phyloP scores from a whole-genome alignment of 441 rosid species.

The Erodium moschatum region DNA sequence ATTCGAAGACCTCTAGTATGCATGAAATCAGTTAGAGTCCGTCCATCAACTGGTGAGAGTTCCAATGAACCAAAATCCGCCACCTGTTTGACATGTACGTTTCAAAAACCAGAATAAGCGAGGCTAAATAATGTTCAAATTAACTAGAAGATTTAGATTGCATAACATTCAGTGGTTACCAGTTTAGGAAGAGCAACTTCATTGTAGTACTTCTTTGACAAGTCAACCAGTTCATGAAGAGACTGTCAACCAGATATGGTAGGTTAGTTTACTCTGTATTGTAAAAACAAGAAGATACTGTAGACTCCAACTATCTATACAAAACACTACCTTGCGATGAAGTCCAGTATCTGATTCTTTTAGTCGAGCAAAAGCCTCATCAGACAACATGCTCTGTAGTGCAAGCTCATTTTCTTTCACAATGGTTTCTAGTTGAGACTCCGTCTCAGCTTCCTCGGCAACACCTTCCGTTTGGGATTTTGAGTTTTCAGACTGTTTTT shows the following conservation, averaged over 20 bases:
- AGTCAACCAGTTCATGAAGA: slow-evolving; percentile 59
- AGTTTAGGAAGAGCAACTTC: slow-evolving; percentile 70
- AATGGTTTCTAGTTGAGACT: slow-evolving; percentile 40
- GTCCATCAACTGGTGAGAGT: slow-evolving; percentile 79
- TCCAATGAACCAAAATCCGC: slow-evolving; percentile 85
- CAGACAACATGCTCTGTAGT: slow-evolving; percentile 46
- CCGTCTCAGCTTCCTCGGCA: slow-evolving; percentile 37
- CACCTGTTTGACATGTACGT: slow-evolving; percentile 37
- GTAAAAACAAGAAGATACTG: slow-evolving; percentile 2
- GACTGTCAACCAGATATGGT: slow-evolving; percentile 41
- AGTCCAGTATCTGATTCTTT: slow-evolving; percentile 77
- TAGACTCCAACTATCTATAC: slow-evolving; percentile 1
- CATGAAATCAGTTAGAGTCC: slow-evolving; percentile 80
- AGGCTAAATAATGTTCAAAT: slow-evolving; percentile 17
- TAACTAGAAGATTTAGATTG: slow-evolving; percentile 10
- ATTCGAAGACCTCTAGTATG: slow-evolving; percentile 76
- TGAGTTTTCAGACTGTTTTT: slow-evolving; percentile 34
- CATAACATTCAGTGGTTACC: slow-evolving; percentile 31
- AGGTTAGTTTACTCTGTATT: slow-evolving; percentile 25
- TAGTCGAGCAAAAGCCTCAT: slow-evolving; percentile 51
- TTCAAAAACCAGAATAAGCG: slow-evolving; percentile 15
- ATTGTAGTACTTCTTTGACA: slow-evolving; percentile 57
- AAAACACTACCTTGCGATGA: slow-evolving; percentile 54
- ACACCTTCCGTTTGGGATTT: slow-evolving; percentile 29
- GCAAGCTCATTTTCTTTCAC: slow-evolving; percentile 41